Percentiles rank a stretch among this genome's conserved stretches.
These are phyloP conservation scores for Aureobasidium sp. DNA, from an alignment of 2,329 filamentous ascomycete species.

Conservation along the genomic window DNA sequence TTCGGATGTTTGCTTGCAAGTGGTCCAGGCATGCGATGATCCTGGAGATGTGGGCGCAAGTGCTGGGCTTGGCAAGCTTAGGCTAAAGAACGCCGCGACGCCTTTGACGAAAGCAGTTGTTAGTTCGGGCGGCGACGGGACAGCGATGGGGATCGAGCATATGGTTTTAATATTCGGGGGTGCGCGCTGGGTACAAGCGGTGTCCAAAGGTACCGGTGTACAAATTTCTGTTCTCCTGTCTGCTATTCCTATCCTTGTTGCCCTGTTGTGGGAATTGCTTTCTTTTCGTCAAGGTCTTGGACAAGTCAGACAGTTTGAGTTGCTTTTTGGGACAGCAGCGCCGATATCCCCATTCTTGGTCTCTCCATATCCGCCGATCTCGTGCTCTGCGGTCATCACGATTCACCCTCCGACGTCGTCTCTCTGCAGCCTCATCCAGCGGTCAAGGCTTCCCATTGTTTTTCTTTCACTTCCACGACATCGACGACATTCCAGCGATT, in stretches of 20 bases:
- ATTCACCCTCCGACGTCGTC: neutral
- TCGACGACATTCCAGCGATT: neutral
- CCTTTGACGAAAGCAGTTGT: neutral
- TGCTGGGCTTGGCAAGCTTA: neutral
- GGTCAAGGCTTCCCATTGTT: neutral
- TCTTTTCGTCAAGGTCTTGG: neutral
- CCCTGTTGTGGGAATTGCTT: neutral
- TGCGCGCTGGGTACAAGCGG: neutral
- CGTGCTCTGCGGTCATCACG: neutral
- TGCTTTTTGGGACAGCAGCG: neutral
- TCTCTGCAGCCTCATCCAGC: neutral
- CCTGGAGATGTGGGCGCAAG: neutral
- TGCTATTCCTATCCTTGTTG: neutral
- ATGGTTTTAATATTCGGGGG: neutral
- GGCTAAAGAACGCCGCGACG: neutral
- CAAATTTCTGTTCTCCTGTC: neutral
- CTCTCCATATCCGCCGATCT: neutral
- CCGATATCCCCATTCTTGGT: neutral
- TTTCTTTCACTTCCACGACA: neutral
- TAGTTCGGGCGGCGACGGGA: slow-evolving; percentile 7
- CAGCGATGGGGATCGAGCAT: neutral
- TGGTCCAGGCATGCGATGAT: neutral
- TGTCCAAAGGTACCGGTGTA: neutral
- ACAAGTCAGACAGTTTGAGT: neutral
- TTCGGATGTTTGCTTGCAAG: neutral